phyloP scores from a whole-genome alignment of 306 rosid genomes.

The Hippophae tibetana region DNA sequence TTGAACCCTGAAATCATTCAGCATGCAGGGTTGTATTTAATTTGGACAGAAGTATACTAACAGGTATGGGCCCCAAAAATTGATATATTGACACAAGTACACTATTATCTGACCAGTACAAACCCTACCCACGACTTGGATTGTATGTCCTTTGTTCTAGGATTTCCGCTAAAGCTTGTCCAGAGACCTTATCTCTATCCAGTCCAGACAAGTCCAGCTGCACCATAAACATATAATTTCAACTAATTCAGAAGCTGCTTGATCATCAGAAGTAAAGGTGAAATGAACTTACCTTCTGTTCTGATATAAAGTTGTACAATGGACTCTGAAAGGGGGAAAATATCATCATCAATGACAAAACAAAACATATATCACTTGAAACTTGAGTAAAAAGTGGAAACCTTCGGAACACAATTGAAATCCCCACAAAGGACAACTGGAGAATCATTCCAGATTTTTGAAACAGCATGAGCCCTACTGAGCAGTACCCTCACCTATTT shows the following conservation, averaged over 20 bases:
- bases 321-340: slow-evolving; percentile 58
- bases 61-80: slow-evolving; percentile 5
- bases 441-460: slow-evolving; percentile 72
- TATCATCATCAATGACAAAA: slow-evolving; percentile 10
- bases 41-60: too few species aligned
- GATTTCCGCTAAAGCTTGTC: slow-evolving; percentile 64
- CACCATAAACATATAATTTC: slow-evolving; percentile 20
- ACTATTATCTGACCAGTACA: slow-evolving; percentile 4
- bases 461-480: slow-evolving; percentile 62
- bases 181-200: slow-evolving; percentile 74
- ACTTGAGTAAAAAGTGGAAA: slow-evolving; percentile 25
- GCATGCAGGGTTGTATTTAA: not conserved
- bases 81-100: slow-evolving; percentile 13
- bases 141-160: slow-evolving; percentile 23
- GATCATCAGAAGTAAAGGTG: slow-evolving; percentile 11
- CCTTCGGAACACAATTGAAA: slow-evolving; percentile 96
- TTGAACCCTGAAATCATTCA: slow-evolving; percentile 36
- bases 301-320: slow-evolving; percentile 68
- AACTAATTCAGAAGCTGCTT: slow-evolving; percentile 12
- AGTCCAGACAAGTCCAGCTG: slow-evolving; percentile 73
- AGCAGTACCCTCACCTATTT: slow-evolving; percentile 79
- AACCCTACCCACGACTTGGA: slow-evolving; percentile 42
- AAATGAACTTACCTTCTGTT: slow-evolving; percentile 52
- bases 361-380: not conserved
- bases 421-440: slow-evolving; percentile 90